Conservation (phyloP, 2,329 filamentous ascomycete species). For the Leptographium galeiforme region DNA sequence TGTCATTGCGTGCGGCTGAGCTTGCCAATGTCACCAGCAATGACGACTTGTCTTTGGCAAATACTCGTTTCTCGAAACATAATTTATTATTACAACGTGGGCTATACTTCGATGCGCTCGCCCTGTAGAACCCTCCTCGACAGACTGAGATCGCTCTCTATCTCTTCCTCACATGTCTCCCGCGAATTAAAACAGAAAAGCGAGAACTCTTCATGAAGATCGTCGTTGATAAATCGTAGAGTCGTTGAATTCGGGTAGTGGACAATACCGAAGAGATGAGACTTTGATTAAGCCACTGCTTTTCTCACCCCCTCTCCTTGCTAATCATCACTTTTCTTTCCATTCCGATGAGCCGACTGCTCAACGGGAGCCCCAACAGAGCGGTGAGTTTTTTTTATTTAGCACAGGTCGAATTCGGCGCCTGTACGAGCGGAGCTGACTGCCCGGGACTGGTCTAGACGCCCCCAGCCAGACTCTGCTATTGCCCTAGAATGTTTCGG, state of each 20-base stretch:
- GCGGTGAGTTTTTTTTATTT: not conserved
- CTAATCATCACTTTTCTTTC: not conserved
- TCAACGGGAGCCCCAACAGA: not conserved
- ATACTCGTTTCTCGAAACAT: too few species aligned
- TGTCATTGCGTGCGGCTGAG: too few species aligned
- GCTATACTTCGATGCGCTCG: too few species aligned
- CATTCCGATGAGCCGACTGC: not conserved
- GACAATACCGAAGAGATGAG: not conserved
- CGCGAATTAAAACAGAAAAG: not conserved
- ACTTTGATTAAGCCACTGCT: not conserved
- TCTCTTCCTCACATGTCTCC: not conserved
- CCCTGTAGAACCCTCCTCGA: too few species aligned
- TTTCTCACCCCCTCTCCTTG: not conserved
- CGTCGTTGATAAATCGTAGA: not conserved
- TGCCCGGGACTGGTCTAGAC: not conserved
- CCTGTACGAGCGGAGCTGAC: not conserved
- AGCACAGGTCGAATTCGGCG: not conserved
- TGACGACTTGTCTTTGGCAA: too few species aligned
- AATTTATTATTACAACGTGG: too few species aligned
- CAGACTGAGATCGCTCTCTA: not conserved
- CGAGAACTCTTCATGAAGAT: not conserved
- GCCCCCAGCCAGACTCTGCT: not conserved
- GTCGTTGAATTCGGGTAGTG: not conserved
- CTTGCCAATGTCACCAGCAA: too few species aligned
- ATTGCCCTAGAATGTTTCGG: conserved; percentile 34